phyloP scores from a whole-genome alignment of 106 monocot genomes.

The Dendrobium nobile region DNA sequence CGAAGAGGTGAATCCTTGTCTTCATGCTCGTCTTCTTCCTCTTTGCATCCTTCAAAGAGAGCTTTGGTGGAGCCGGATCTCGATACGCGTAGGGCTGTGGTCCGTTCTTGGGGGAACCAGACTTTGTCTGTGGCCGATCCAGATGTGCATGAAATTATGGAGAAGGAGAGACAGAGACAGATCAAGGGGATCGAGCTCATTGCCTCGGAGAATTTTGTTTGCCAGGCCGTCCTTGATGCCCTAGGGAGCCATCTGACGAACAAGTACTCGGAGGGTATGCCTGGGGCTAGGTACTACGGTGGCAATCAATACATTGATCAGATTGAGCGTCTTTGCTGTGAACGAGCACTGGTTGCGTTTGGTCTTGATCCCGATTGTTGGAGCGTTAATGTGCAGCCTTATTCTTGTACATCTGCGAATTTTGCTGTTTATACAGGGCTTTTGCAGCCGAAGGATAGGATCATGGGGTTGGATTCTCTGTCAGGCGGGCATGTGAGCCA shows the following conservation, averaged over 20 bases:
- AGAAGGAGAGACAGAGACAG: slow-evolving; percentile 29
- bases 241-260: slow-evolving; percentile 67
- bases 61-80: too few species aligned
- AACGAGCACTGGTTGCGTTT: slow-evolving; percentile 51
- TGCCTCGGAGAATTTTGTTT: slow-evolving; percentile 68
- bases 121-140: slow-evolving; percentile 41
- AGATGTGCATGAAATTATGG: slow-evolving; percentile 52
- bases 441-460: slow-evolving; percentile 50
- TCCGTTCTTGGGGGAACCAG: slow-evolving; percentile 60
- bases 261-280: slow-evolving; percentile 66
- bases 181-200: slow-evolving; percentile 48
- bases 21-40: too few species aligned
- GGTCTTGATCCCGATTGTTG: slow-evolving; percentile 46
- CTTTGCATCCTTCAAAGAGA: too few species aligned
- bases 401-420: slow-evolving; percentile 66
- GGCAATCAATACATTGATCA: slow-evolving; percentile 70
- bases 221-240: slow-evolving; percentile 51
- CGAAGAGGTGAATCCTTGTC: too few species aligned
- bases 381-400: slow-evolving; percentile 71
- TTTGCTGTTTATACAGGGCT: slow-evolving; percentile 57
- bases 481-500: slow-evolving; percentile 76
- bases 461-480: slow-evolving; percentile 65
- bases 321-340: slow-evolving; percentile 48
- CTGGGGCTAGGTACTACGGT: slow-evolving; percentile 50
- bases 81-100: too few species aligned